Evolutionary conservation across 148 eudicot species (phyloP).

Genomic region (Chenopodium album): DNA sequence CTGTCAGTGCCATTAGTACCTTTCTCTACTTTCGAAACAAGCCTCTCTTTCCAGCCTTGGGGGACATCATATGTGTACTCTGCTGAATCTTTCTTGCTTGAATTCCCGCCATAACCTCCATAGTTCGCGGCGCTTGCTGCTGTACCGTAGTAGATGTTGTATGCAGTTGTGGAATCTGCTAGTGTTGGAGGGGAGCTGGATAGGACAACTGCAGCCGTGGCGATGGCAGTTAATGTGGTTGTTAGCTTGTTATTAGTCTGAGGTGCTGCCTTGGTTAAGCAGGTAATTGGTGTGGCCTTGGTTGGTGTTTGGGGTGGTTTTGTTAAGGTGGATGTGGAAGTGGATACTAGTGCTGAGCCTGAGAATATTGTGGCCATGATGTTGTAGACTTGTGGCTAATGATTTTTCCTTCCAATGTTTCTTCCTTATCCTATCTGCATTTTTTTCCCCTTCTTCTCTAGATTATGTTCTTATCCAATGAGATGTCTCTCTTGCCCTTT

Average conservation of each 20-base stretch:
- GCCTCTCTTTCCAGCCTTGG: conserved; percentile 79
- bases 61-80: conserved; percentile 89
- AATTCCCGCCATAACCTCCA: conserved; percentile 90
- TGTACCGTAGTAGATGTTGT: conserved; percentile 69
- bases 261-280: conserved; percentile 24
- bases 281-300: conserved; percentile 10
- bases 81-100: conserved; percentile 73
- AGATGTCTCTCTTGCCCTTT: no score
- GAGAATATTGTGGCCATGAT: conserved; percentile 54
- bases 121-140: conserved; percentile 94
- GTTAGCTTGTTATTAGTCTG: conserved; percentile 44
- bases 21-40: conserved; percentile 81
- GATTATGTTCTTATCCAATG: no score
- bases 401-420: no score
- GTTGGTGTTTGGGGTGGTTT: conserved; percentile 30
- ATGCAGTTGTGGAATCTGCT: conserved; percentile 32
- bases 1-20: conserved; percentile 92
- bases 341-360: conserved; percentile 52
- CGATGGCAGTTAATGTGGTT: conserved; percentile 42
- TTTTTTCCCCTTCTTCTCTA: no score
- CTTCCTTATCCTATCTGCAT: no score
- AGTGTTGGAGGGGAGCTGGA: conserved; percentile 44
- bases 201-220: conserved; percentile 40
- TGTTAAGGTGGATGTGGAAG: conserved; percentile 31
- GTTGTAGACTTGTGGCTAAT: no score